phyloP scores from a whole-genome alignment of 345 rosid genomes.

The Melaleuca alternifolia region DNA sequence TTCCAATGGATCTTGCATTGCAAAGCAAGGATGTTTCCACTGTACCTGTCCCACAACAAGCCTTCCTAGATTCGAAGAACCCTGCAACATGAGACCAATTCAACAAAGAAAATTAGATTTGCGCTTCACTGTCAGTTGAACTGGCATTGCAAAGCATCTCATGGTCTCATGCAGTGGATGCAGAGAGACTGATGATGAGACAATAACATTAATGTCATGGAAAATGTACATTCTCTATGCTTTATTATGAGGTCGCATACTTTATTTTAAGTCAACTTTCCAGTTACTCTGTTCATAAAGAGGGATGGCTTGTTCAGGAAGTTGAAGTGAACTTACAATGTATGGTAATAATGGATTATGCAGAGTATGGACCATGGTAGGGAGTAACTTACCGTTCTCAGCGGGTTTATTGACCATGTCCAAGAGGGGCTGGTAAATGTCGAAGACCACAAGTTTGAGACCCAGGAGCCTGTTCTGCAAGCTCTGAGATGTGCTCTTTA shows the following conservation, averaged over 20 bases:
- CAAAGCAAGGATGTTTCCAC: constrained; percentile 79
- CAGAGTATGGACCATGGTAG: not conserved
- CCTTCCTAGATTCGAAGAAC: constrained; percentile 70
- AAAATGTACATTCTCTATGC: not conserved
- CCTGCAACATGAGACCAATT: constrained; percentile 26
- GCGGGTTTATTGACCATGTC: constrained; percentile 52
- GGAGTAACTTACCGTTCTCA: constrained; percentile 38
- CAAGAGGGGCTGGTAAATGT: constrained; percentile 67
- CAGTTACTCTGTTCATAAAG: not conserved
- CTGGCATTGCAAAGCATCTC: not conserved
- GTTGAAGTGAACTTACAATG: not conserved
- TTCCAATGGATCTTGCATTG: constrained; percentile 50
- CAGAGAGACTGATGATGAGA: not conserved
- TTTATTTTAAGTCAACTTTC: not conserved
- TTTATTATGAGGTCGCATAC: not conserved
- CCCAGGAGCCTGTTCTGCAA: constrained; percentile 42
- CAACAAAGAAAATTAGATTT: not conserved
- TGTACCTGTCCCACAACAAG: constrained; percentile 88
- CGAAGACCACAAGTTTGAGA: constrained; percentile 74
- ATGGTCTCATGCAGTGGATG: not conserved
- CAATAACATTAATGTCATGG: not conserved
- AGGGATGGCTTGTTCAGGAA: not conserved
- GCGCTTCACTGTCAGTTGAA: not conserved
- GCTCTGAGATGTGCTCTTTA: constrained; percentile 51
- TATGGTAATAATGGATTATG: not conserved